Conservation (phyloP, 805 yeast genomes). For the Yamadazyma nakazawae region DNA sequence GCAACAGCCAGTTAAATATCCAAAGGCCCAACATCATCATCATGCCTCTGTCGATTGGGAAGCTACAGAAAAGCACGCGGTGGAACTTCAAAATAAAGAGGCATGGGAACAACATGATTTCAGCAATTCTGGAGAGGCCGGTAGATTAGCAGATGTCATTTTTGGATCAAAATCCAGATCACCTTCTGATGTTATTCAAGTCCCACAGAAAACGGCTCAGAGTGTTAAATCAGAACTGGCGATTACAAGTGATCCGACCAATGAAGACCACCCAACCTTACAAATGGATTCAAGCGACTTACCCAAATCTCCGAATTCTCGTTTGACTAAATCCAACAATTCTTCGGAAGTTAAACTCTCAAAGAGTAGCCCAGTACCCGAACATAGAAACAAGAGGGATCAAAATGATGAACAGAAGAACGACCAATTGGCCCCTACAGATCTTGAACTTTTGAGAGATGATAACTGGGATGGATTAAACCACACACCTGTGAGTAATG, state of each 20-base stretch:
- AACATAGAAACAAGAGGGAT: neutral
- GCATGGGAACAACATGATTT: conserved; percentile 34
- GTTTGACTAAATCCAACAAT: conserved; percentile 13
- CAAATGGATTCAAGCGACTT: neutral
- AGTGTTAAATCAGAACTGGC: conserved; percentile 19
- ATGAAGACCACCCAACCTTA: neutral
- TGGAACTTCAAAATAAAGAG: conserved; percentile 26
- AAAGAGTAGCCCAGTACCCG: neutral
- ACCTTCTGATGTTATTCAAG: conserved; percentile 8
- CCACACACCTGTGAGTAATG: neutral
- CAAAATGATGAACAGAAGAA: neutral
- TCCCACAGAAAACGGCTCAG: conserved; percentile 17
- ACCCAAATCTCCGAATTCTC: neutral
- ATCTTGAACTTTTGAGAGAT: conserved; percentile 2
- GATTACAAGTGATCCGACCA: neutral
- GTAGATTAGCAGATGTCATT: conserved; percentile 39
- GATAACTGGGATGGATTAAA: neutral
- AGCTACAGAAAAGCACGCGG: conserved; percentile 7
- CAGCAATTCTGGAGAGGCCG: conserved; percentile 29
- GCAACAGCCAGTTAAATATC: conserved; percentile 5
- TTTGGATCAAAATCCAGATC: conserved; percentile 24
- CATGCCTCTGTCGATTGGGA: neutral
- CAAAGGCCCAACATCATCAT: neutral
- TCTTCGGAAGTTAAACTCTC: conserved; percentile 9
- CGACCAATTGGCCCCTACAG: conserved; percentile 6